Evolutionary conservation across 2,329 filamentous ascomycete species (phyloP).

Genomic region (Scedosporium apiospermum): DNA sequence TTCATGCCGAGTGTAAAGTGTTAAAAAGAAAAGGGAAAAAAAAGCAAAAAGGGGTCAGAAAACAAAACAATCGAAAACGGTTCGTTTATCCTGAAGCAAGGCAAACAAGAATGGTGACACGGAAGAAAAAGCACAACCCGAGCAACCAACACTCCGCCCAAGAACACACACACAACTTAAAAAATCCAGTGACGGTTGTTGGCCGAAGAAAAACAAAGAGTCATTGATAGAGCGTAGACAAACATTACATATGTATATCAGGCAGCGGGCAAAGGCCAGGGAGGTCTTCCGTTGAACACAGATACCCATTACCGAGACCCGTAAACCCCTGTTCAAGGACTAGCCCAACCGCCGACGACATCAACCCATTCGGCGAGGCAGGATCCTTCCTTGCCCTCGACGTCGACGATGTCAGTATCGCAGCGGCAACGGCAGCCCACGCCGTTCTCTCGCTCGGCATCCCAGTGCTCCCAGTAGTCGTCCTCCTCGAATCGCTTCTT

Average conservation of each 20-base stretch:
- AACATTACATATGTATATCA: not conserved
- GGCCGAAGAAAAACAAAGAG: not conserved
- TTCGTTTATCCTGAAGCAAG: not conserved
- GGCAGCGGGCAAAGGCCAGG: too few species aligned
- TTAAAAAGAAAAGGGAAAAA: not conserved
- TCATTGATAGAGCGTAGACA: not conserved
- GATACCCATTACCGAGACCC: too few species aligned
- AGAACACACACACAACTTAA: not conserved
- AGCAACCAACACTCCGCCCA: not conserved
- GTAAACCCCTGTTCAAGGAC: conserved; percentile 10
- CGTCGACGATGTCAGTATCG: conserved; percentile 94
- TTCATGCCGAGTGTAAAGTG: not conserved
- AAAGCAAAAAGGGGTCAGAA: not conserved
- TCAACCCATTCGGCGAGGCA: conserved; percentile 96
- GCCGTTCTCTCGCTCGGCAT: conserved; percentile 85
- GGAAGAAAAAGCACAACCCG: not conserved
- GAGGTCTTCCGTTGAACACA: too few species aligned
- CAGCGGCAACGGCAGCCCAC: conserved; percentile 94
- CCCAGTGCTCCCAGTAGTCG: conserved; percentile 87
- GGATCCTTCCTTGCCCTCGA: conserved; percentile 94
- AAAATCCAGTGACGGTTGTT: not conserved
- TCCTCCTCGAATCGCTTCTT: conserved; percentile 86
- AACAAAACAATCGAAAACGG: not conserved
- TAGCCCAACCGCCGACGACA: conserved; percentile 86
- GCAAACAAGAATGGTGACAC: not conserved